phyloP scores from a whole-genome alignment of 2,329 filamentous ascomycete genomes.

The Mollisiaceae sp. region DNA sequence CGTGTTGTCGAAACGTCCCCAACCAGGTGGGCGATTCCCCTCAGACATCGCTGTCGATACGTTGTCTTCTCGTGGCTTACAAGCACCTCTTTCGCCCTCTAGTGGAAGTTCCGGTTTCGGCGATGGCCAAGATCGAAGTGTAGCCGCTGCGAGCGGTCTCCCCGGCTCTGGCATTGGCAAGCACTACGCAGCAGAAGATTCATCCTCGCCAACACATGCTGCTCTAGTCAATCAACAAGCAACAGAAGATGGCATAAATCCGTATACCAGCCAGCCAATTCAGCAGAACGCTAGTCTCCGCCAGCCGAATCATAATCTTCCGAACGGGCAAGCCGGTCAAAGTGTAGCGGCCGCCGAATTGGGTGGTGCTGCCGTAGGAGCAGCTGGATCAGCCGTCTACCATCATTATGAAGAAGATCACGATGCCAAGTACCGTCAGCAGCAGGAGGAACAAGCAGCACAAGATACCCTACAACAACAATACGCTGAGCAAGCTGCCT shows the following conservation, averaged over 20 bases:
- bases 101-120: constrained; percentile 74
- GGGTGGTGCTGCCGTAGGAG: constrained; percentile 31
- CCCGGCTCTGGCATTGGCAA: constrained; percentile 35
- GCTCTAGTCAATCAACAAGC: constrained; percentile 56
- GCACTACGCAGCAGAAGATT: constrained; percentile 37
- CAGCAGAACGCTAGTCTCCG: constrained; percentile 17
- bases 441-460: constrained; percentile 32
- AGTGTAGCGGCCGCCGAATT: constrained; percentile 31
- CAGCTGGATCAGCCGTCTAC: constrained; percentile 32
- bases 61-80: constrained; percentile 69
- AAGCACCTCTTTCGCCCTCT: constrained; percentile 78
- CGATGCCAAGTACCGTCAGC: constrained; percentile 22
- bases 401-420: constrained; percentile 29
- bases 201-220: constrained; percentile 55
- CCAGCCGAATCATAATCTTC: not conserved
- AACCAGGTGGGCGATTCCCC: constrained; percentile 95
- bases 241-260: constrained; percentile 60
- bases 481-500: constrained; percentile 29
- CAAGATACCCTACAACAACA: constrained; percentile 29
- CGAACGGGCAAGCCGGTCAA: constrained; percentile 18
- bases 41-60: constrained; percentile 86
- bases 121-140: constrained; percentile 58
- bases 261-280: constrained; percentile 52
- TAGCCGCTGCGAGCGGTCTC: constrained; percentile 54
- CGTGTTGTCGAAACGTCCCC: constrained; percentile 67